phyloP scores from a whole-genome alignment of 768 basidiomycete genomes.

The Lactarius deliciosus region DNA sequence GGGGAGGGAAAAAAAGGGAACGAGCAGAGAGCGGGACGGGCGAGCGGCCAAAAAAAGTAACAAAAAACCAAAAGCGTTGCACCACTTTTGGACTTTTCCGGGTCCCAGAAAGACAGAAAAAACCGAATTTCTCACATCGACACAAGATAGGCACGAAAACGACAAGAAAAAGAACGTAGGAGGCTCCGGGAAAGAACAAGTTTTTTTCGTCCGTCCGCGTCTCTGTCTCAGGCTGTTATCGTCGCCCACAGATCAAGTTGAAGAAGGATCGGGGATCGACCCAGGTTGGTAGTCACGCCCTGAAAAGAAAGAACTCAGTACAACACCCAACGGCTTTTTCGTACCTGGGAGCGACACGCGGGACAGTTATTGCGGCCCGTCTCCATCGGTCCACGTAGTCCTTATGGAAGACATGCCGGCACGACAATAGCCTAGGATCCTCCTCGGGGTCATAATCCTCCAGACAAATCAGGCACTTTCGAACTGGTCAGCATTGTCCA shows the following conservation, averaged over 20 bases:
- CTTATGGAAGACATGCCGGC: slow-evolving; percentile 87
- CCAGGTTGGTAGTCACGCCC: slow-evolving; percentile 12
- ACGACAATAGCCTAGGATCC: slow-evolving; percentile 75
- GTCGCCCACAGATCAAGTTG: neutral
- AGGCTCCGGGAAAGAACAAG: too few relatives aligned
- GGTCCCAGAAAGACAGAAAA: neutral
- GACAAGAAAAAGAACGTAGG: neutral
- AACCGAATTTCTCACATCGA: neutral
- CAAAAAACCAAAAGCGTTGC: neutral
- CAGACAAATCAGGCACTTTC: slow-evolving; percentile 85
- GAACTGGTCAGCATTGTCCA: neutral
- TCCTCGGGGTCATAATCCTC: slow-evolving; percentile 81
- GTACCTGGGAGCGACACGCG: slow-evolving; percentile 77
- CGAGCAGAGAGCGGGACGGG: neutral
- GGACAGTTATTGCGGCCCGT: slow-evolving; percentile 86
- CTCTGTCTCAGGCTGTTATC: neutral
- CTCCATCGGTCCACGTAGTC: slow-evolving; percentile 64
- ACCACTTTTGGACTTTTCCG: neutral
- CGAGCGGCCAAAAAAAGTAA: neutral
- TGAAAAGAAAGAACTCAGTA: neutral
- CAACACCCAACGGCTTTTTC: slow-evolving; percentile 29
- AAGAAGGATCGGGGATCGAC: slow-evolving; percentile 1
- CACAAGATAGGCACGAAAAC: neutral
- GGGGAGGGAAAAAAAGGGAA: neutral
- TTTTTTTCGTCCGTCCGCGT: neutral